These are phyloP conservation scores for Malassezia nana DNA, from an alignment of 1,284 basidiomycete genomes.

Conservation along the genomic window DNA sequence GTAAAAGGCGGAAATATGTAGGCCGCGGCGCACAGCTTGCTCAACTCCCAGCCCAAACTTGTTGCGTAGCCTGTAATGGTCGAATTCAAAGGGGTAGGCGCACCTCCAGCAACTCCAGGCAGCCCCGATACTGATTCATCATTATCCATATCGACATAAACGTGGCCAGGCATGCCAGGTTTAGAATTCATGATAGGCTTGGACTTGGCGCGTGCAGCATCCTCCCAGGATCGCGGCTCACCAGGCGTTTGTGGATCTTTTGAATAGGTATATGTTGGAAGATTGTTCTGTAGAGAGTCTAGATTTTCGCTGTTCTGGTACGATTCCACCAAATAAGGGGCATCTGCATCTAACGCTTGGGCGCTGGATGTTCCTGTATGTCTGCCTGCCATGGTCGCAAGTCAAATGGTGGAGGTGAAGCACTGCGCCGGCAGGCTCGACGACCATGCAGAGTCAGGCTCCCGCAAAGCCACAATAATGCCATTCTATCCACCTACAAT, in stretches of 20 bases:
- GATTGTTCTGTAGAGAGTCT: neutral
- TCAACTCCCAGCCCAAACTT: constrained; percentile 12
- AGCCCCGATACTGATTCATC: neutral
- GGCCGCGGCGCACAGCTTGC: constrained; percentile 5
- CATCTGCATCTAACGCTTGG: constrained; percentile 9
- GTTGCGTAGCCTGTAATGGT: constrained; percentile 18
- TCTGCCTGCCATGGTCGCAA: neutral
- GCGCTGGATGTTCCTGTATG: neutral
- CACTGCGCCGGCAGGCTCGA: too few relatives aligned
- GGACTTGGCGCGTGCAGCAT: constrained; percentile 13
- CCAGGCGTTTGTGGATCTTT: neutral
- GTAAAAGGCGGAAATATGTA: constrained; percentile 23
- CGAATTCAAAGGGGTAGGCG: constrained; percentile 7
- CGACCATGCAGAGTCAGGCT: too few relatives aligned
- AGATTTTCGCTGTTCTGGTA: neutral
- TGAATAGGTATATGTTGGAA: constrained; percentile 8
- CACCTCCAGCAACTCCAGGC: neutral
- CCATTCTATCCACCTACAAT: neutral
- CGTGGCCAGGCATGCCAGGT: neutral
- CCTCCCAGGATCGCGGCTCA: constrained; percentile 13
- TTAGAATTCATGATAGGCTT: neutral
- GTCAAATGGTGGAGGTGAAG: neutral
- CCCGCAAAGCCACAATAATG: too few relatives aligned
- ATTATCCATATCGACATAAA: constrained; percentile 11
- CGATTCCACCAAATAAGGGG: constrained; percentile 14